These are phyloP conservation scores for Henckelia pumila DNA, from an alignment of 257 asterid species.

Conservation along the genomic window DNA sequence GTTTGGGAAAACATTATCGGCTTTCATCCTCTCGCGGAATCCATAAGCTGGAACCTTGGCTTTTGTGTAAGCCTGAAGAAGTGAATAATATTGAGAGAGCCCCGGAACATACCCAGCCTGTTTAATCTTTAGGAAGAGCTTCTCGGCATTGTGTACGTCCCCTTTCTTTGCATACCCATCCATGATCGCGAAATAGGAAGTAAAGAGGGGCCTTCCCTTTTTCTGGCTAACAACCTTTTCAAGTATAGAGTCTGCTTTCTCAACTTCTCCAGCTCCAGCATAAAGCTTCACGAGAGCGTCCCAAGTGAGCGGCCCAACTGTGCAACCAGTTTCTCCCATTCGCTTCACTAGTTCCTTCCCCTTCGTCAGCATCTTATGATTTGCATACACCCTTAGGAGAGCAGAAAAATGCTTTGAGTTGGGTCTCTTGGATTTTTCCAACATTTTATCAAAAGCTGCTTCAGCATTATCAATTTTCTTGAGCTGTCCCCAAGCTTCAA, in stretches of 20 bases:
- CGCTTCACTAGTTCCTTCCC: constrained; percentile 75
- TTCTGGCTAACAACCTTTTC: constrained; percentile 46
- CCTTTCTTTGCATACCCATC: constrained; percentile 58
- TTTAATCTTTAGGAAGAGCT: constrained; percentile 51
- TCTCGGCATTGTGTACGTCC: constrained; percentile 71
- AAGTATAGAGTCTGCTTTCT: constrained; percentile 55
- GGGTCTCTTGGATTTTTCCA: constrained; percentile 34
- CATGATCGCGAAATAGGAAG: constrained; percentile 46
- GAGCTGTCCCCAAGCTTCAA: constrained; percentile 74
- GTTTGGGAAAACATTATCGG: constrained; percentile 52
- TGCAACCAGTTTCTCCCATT: constrained; percentile 53
- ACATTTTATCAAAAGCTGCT: constrained; percentile 47
- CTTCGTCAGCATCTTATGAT: constrained; percentile 53
- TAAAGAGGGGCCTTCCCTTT: constrained; percentile 39
- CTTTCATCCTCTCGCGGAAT: constrained; percentile 66
- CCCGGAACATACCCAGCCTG: constrained; percentile 46
- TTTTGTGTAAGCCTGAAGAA: constrained; percentile 52
- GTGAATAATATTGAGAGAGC: constrained; percentile 41
- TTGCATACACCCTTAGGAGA: constrained; percentile 57
- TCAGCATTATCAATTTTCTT: constrained; percentile 63
- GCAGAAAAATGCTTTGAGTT: constrained; percentile 38
- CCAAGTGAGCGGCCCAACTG: constrained; percentile 55
- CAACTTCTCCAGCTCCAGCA: constrained; percentile 65
- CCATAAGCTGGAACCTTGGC: constrained; percentile 70
- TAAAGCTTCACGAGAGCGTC: constrained; percentile 72